Evolutionary conservation across 1,139 yeast species (phyloP).

Genomic region (Magnusiomyces tetraspermus): DNA sequence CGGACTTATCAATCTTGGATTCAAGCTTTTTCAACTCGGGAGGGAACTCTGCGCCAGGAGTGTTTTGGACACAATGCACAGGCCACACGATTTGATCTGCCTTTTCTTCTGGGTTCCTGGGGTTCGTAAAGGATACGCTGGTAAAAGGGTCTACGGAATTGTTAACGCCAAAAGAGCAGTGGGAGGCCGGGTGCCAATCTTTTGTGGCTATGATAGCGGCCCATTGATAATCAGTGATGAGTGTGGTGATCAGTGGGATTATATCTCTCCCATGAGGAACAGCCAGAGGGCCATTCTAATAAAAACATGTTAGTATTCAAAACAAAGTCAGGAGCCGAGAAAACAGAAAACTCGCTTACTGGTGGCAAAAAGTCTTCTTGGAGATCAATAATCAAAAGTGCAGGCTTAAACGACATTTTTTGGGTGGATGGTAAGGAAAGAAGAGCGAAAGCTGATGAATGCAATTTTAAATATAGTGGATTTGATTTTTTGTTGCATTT

Average conservation of each 20-base stretch:
- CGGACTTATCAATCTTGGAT: conserved; percentile 27
- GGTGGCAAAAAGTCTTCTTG: conserved; percentile 83
- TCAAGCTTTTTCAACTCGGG: conserved; percentile 30
- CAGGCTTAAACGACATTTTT: conserved; percentile 30
- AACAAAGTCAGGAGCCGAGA: background rate
- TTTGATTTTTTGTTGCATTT: too few relatives aligned
- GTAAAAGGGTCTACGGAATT: conserved; percentile 49
- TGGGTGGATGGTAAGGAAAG: background rate
- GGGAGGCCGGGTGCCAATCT: conserved; percentile 83
- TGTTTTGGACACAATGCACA: conserved; percentile 71
- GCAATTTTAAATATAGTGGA: background rate
- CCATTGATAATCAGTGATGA: conserved; percentile 43
- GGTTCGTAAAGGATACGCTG: conserved; percentile 40
- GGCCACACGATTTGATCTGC: conserved; percentile 65
- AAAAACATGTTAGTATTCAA: conserved; percentile 4
- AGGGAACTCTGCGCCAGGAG: conserved; percentile 60
- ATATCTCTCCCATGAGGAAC: conserved; percentile 57
- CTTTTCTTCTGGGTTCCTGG: conserved; percentile 33
- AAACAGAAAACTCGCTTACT: conserved; percentile 15
- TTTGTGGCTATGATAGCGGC: conserved; percentile 58
- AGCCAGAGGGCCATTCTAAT: conserved; percentile 58
- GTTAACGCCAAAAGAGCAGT: conserved; percentile 71
- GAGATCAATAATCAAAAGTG: conserved; percentile 65
- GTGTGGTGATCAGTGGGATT: conserved; percentile 41
- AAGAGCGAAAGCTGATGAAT: background rate